Evolutionary conservation across 192 early-diverging fungal species (phyloP).

Genomic region (Bifiguratus adelaidae): DNA sequence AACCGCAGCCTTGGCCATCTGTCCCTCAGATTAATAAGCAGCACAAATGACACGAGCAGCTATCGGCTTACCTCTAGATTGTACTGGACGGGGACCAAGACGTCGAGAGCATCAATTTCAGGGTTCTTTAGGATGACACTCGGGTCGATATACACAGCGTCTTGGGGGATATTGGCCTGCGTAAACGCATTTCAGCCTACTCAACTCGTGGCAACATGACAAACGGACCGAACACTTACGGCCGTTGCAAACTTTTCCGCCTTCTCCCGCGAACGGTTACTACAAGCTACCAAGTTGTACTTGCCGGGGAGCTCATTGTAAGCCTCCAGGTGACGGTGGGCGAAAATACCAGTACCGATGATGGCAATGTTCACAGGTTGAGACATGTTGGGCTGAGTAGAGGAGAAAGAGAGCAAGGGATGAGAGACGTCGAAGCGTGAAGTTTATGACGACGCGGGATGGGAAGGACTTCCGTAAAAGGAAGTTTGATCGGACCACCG

Average conservation of each 20-base stretch:
- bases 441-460: no score
- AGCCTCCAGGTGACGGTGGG: constrained; percentile 19
- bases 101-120: constrained; percentile 16
- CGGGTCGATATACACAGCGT: constrained; percentile 20
- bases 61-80: constrained; percentile 12
- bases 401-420: no score
- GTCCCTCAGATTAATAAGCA: background rate
- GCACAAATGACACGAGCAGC: background rate
- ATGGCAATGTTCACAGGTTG: constrained; percentile 21
- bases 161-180: constrained; percentile 18
- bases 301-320: constrained; percentile 10
- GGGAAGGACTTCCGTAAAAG: no score
- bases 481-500: no score
- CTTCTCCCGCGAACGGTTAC: constrained; percentile 24
- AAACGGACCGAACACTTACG: constrained; percentile 2
- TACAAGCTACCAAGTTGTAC: constrained; percentile 20
- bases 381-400: no score
- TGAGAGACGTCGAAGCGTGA: no score
- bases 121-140: constrained; percentile 16
- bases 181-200: background rate
- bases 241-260: constrained; percentile 19
- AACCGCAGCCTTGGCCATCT: constrained; percentile 18
- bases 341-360: constrained; percentile 27
- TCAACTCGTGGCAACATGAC: background rate
- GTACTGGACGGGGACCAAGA: constrained; percentile 18